A percentile compares a stretch with the other conserved stretches of the same genome.
Conservation (phyloP, 73 alveolate species). For the Symbiodinium pilosum region DNA sequence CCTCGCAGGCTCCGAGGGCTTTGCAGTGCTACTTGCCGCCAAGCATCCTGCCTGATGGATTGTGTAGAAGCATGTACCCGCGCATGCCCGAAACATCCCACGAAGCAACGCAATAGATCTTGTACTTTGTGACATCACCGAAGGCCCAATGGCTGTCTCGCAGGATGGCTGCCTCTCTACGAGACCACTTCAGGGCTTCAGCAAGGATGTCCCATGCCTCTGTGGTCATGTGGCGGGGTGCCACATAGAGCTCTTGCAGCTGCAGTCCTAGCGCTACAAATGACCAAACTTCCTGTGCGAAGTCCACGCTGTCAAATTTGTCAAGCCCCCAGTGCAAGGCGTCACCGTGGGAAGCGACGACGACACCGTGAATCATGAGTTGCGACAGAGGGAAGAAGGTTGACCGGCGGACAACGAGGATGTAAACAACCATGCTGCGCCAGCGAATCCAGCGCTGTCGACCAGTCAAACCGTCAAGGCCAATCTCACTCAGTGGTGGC, state of each 20-base stretch:
- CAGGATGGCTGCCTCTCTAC: slow-evolving; percentile 11
- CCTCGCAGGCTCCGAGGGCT: background rate
- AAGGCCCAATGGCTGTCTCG: slow-evolving; percentile 94
- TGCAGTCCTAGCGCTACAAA: slow-evolving; percentile 37
- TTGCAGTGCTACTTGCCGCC: no score
- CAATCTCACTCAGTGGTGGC: slow-evolving; percentile 8
- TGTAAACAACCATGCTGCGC: slow-evolving; percentile 32
- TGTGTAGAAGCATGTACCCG: slow-evolving; percentile 74
- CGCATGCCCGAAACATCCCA: slow-evolving; percentile 38
- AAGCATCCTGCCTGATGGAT: slow-evolving; percentile 54
- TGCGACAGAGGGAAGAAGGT: slow-evolving; percentile 76
- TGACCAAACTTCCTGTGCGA: slow-evolving; percentile 23
- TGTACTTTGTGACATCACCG: slow-evolving; percentile 40
- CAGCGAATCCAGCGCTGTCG: slow-evolving; percentile 94
- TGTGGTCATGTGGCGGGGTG: slow-evolving; percentile 75
- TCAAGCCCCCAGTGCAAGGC: slow-evolving; percentile 88
- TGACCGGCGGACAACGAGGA: slow-evolving; percentile 59
- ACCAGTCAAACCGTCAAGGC: slow-evolving; percentile 75
- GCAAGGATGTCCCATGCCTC: slow-evolving; percentile 83
- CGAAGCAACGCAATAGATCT: slow-evolving; percentile 44
- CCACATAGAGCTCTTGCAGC: slow-evolving; percentile 75
- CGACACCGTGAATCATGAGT: slow-evolving; percentile 89
- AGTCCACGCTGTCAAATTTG: slow-evolving; percentile 51
- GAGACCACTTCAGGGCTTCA: slow-evolving; percentile 62
- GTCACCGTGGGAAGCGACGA: slow-evolving; percentile 89